Evolutionary conservation across 2,329 filamentous ascomycete species (phyloP), one percentile per base, ranked within the genome.

Genomic region (Arachnomyces sp.): DNA sequence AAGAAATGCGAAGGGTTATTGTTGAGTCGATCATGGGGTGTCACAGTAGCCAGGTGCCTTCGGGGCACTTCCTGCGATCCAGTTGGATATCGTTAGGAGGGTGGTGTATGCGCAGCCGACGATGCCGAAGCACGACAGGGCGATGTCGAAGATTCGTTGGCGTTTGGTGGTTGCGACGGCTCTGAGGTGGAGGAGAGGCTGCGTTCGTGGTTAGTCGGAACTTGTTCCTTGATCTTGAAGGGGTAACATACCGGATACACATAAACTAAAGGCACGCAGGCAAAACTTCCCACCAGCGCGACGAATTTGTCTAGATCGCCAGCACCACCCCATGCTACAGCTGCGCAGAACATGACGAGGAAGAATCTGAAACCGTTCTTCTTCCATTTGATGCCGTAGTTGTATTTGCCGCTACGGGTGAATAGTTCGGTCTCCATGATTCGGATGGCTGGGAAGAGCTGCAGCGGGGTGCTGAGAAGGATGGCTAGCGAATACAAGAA

Each of bases 401-500:
- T 95, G 68, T 95, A 95, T 66, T 98, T 98, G 52, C 92, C 89
- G 47, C 88, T 95, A 57, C 84, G 77, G 16, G 86, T 94, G 63
- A 96, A 98, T 5, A 96, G 73, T 50, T 88, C 87, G 53, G 94
- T 95, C 65, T 94, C 89, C 28, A 86, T 87, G 56, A 98, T 98
- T 57, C 90, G 84, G 55, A 98, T 96, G 32, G 92, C 92, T 0
- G 92, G 92, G 72, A 96, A 98, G 51, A 98, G 89, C 59, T 98
- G 93, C 43, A 98, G 71, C 4, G 92, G 92, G 0, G 92, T 98
- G 28, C 87, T 95, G 8, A 98, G 75, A 40, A 98, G 72, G 53
- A 98, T 98, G n/a, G 92, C 92, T 18, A 93, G 71, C n/a, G 88
- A 95, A 71, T 98, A 98, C 33, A 98, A 77, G 57, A 98, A 88